These are phyloP conservation scores for Heliamphora exappendiculata DNA, from an alignment of 148 eudicot species.

Conservation along the genomic window DNA sequence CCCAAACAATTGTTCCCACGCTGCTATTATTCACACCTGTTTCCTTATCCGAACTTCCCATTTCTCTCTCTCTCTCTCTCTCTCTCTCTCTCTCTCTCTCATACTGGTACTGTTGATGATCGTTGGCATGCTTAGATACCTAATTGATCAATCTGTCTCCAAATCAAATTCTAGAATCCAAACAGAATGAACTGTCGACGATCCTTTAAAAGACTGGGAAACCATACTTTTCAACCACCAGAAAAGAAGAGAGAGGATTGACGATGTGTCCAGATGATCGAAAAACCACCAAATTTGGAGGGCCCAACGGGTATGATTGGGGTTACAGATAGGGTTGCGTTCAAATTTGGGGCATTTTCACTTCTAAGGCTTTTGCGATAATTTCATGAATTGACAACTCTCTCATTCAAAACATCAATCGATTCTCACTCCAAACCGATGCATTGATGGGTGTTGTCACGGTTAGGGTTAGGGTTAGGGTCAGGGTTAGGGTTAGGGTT, in stretches of 20 bases:
- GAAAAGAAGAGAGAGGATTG: conserved; percentile 43
- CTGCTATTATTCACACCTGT: conserved; percentile 44
- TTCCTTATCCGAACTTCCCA: conserved; percentile 61
- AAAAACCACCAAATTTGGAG: conserved; percentile 26
- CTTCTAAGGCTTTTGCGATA: not conserved
- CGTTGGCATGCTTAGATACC: not conserved
- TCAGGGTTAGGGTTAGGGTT: conserved; percentile 12
- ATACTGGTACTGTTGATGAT: not conserved
- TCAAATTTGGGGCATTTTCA: conserved; percentile 33
- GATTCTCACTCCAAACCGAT: not conserved
- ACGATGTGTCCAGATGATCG: conserved; percentile 16
- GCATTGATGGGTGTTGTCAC: not conserved
- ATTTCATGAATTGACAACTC: conserved; percentile 10
- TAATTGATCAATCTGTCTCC: conserved; percentile 5
- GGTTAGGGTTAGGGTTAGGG: not conserved
- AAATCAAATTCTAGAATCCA: not conserved
- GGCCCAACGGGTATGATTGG: conserved; percentile 14
- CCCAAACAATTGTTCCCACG: conserved; percentile 91
- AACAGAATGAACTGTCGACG: conserved; percentile 12
- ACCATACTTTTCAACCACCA: conserved; percentile 35
- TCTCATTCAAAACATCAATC: not conserved
- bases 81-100: conserved; percentile 10
- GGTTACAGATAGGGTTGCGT: conserved; percentile 54
- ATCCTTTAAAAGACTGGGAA: conserved; percentile 9
- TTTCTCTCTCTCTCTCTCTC: conserved; percentile 18